Base-by-base conservation (phyloP, 2,329 filamentous ascomycete genomes). In the Talaromyces sp. region DNA sequence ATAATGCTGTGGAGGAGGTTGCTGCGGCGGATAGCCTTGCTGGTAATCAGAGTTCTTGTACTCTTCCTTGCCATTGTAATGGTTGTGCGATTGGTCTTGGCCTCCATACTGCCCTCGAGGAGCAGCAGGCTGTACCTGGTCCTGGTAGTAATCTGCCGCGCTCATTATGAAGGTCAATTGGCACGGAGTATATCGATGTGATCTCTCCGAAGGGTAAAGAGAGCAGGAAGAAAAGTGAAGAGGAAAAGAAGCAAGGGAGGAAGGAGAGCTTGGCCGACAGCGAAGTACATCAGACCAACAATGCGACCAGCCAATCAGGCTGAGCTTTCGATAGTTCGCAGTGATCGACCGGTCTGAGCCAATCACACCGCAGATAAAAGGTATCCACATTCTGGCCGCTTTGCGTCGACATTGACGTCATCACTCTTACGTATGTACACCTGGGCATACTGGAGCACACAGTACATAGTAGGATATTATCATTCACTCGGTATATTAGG, bases 131-230 rank as follows among this genome's bases (percentile, higher is more conserved):
- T 69, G 68, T 31, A 68, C 68, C 68, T 75, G 73, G 31, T 66
- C 68, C 6, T 69, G 67, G 66, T 78, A 78, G 60, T 78, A 78
- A 63, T 71, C 74, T 11, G 73, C 73, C 19, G 77, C 76, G 69
- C 74, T 77, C 76, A 78, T 78, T 51, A 58, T 58, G 59, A 31
- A 58, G 43, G 27, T 49, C 27, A n/a, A 34, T 17, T 51, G 31
- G 29, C 15, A 15, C 13, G 11, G 34, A 31, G 19, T 8, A 34
- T 3, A 58, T 25, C 4, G 27, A 56, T 17, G 27, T 34, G 43
- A 22, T 36, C 13, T 51, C 43, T 31, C 53, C 11, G 10, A 10
- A 56, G 22, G 17, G 51, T 5, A 27, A 13, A 40, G 19, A 38
- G 8, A 34, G 31, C 4, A 53, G 17, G 43, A 58, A n/a, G 45